Evolutionary conservation across 1,284 basidiomycete genomes (phyloP).

Genomic region (Sphaerobolus stellatus): DNA sequence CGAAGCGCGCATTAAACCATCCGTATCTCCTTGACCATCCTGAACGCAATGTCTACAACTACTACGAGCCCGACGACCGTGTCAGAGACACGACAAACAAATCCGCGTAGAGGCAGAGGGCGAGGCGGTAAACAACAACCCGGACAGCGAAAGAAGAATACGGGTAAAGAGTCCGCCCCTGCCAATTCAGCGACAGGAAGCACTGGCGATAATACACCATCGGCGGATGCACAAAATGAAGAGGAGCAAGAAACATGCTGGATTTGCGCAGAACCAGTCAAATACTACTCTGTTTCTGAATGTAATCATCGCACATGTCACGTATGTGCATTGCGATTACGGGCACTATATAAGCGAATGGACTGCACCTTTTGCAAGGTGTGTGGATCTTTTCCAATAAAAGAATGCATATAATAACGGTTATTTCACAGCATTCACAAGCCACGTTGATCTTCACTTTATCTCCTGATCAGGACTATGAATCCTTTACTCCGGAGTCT

Average conservation of each 20-base stretch:
- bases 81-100: no score
- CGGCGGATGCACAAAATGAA: conserved; percentile 15
- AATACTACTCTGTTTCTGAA: conserved; percentile 84
- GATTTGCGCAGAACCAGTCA: conserved; percentile 95
- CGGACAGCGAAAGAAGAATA: no score
- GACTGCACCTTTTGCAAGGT: conserved; percentile 98
- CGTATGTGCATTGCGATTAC: conserved; percentile 87
- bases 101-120: no score
- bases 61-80: no score
- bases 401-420: conserved; percentile 7
- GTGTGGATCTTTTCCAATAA: conserved; percentile 5
- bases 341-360: conserved; percentile 90
- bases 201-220: no score
- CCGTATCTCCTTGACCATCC: no score
- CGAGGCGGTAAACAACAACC: no score
- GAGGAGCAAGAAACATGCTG: conserved; percentile 69
- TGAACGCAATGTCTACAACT: no score
- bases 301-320: conserved; percentile 94
- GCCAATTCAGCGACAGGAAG: no score
- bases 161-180: no score
- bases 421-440: conserved; percentile 64
- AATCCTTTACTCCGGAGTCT: conserved; percentile 56
- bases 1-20: no score
- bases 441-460: conserved; percentile 80
- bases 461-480: conserved; percentile 63